These are phyloP conservation scores for Linum trigynum DNA, from an alignment of 345 rosid species.

Conservation along the genomic window DNA sequence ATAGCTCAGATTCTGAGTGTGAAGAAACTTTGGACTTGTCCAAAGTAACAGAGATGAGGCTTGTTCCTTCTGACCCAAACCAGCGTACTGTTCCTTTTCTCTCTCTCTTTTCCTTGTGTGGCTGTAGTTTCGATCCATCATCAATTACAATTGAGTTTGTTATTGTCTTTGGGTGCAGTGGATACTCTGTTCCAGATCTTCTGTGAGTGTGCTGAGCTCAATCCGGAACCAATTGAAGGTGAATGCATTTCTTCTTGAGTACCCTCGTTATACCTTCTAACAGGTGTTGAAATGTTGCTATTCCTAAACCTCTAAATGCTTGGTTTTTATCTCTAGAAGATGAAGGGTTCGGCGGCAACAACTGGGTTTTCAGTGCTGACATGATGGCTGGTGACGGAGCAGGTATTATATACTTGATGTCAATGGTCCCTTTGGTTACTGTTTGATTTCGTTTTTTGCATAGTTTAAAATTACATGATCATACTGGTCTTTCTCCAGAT, in stretches of 20 bases:
- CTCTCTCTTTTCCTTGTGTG: neutral
- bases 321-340: conserved; percentile 24
- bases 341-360: conserved; percentile 34
- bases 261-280: neutral
- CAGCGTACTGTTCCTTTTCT: conserved; percentile 36
- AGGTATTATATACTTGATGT: conserved; percentile 26
- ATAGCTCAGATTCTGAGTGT: conserved; percentile 52
- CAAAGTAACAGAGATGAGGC: conserved; percentile 78
- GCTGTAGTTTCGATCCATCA: neutral
- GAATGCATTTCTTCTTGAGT: conserved; percentile 10
- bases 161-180: conserved; percentile 39
- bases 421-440: neutral
- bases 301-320: neutral
- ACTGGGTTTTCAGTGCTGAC: conserved; percentile 85
- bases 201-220: conserved; percentile 87
- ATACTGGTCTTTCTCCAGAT: conserved; percentile 16
- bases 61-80: conserved; percentile 75
- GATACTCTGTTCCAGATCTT: conserved; percentile 72
- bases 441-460: neutral
- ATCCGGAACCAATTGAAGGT: conserved; percentile 88
- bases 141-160: conserved; percentile 1
- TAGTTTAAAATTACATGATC: neutral
- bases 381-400: conserved; percentile 39
- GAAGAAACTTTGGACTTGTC: conserved; percentile 45
- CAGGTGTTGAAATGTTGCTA: too few species aligned